Evolutionary conservation across 78 protist genomes (phyloP).

Genomic region (Polysphondylium violaceum): DNA sequence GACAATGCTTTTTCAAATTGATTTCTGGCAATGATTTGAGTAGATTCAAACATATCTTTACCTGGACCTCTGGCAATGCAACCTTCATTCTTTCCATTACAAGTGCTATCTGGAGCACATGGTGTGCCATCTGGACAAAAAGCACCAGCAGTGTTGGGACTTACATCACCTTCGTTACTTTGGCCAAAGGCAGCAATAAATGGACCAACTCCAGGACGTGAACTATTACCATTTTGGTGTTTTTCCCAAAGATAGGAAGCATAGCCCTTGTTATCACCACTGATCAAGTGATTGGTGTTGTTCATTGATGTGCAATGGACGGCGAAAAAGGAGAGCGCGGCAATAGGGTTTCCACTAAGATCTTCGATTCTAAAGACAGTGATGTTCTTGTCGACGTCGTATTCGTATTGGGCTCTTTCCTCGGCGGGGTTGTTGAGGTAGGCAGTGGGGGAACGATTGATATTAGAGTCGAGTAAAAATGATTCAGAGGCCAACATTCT

Average conservation of each 20-base stretch:
- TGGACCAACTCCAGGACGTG: constrained; percentile 78
- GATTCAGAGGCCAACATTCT: constrained; percentile 23
- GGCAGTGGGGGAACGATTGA: constrained; percentile 86
- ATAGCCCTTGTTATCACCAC: constrained; percentile 91
- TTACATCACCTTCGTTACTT: constrained; percentile 87
- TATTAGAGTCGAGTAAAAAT: constrained; percentile 67
- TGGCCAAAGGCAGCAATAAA: constrained; percentile 89
- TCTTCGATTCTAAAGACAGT: constrained; percentile 68
- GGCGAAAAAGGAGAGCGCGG: constrained; percentile 74
- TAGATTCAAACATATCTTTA: constrained; percentile 72
- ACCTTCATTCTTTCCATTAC: constrained; percentile 76
- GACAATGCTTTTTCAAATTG: constrained; percentile 74
- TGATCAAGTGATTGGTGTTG: constrained; percentile 83
- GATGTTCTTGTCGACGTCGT: constrained; percentile 83
- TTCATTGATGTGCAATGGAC: constrained; percentile 87
- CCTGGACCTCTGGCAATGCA: constrained; percentile 84
- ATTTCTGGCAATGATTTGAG: constrained; percentile 80
- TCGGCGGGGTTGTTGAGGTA: constrained; percentile 84
- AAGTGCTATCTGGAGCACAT: constrained; percentile 73
- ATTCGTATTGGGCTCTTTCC: constrained; percentile 80
- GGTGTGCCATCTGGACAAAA: constrained; percentile 79
- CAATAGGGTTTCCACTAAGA: constrained; percentile 77
- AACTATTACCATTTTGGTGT: constrained; percentile 13
- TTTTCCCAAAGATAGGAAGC: constrained; percentile 85
- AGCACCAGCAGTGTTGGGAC: constrained; percentile 87